These are phyloP conservation scores for Diaporthe capsici DNA, from an alignment of 2,329 filamentous ascomycete species.

Conservation along the genomic window DNA sequence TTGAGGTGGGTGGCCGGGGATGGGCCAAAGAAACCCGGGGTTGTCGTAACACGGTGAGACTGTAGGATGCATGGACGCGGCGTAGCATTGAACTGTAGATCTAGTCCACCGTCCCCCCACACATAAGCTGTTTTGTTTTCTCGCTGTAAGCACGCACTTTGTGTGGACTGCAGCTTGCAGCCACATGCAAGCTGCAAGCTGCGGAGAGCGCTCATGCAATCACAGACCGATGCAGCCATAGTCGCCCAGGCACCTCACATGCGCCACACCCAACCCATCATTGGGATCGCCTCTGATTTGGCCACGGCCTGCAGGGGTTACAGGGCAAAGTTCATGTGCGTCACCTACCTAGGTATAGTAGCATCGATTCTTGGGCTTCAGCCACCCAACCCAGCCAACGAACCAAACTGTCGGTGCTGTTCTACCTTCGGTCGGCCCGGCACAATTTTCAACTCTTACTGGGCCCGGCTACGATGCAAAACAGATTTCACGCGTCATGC, in stretches of 20 bases:
- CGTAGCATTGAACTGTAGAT: slow-evolving; percentile 9
- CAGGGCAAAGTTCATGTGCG: slow-evolving; percentile 6
- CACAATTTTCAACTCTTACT: neutral
- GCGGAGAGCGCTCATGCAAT: neutral
- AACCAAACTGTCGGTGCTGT: slow-evolving; percentile 6
- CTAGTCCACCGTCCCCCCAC: slow-evolving; percentile 16
- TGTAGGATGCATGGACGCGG: slow-evolving; percentile 12
- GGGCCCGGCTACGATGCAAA: neutral
- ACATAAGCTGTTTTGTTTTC: neutral
- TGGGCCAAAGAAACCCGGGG: slow-evolving; percentile 10
- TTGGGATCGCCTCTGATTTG: slow-evolving; percentile 16
- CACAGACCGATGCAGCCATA: neutral
- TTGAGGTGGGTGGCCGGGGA: slow-evolving; percentile 18
- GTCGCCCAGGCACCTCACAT: slow-evolving; percentile 1
- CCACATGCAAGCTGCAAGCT: slow-evolving; percentile 18
- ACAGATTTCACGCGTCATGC: neutral
- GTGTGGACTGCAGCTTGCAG: neutral
- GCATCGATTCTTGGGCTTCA: neutral
- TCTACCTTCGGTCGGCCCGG: slow-evolving; percentile 14
- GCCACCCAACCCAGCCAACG: neutral
- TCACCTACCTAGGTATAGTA: neutral
- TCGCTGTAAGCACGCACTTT: neutral
- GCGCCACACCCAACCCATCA: neutral
- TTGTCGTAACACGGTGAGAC: slow-evolving; percentile 19
- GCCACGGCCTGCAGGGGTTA: neutral